Base-by-base conservation (phyloP, 805 yeast species). In the Lipomyces spencermartinsiae region DNA sequence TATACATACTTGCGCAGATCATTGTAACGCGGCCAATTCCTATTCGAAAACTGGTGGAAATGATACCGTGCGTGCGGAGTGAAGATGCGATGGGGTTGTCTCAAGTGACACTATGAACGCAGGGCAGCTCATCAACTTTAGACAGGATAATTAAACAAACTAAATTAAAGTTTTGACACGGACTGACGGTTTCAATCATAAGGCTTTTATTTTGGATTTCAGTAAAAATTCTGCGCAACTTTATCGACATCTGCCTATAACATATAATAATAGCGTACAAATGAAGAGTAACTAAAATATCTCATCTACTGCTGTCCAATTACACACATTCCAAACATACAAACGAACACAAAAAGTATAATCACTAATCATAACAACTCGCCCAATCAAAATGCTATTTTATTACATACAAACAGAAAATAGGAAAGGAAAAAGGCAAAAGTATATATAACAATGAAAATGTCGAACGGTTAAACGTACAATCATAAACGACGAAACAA, bases 1-100 rank as follows among this genome's bases (percentile, higher is more conserved):
- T 31, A 33, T 58, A 35, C 61, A 12, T 58, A 58, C 51, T 58
- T 29, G 53, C 14, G 10, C 61, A 58, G 29, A 58, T 58, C 51
- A 58, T 35, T 39, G 35, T 58, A 34, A 25, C n/a, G n/a, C n/a
- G 43, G 22, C n/a, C 49, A 43, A 19, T 8, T 12, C 0, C 49
- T 6, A 9, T n/a, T 16, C 43, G 22, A 6, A n/a, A 43, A 43
- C 49, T 43, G n/a, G n/a, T 43, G 22, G 49, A 43, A 16, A 16
- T 43, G 43, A 43, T 43, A 43, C 19, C 8, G 4, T 25, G 29
- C 29, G 29, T 1, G 29, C 29, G 29, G 29, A 25, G 29, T 25
- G 29, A 3, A 25, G 29, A 25, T 25, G 29, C 2, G 29, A 25
- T 3, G 29, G 29, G 29, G 29, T 1, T 25, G 29, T 3, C 29